Base-by-base conservation (phyloP, 495 filamentous ascomycete species). In the Penicillium arizonense region DNA sequence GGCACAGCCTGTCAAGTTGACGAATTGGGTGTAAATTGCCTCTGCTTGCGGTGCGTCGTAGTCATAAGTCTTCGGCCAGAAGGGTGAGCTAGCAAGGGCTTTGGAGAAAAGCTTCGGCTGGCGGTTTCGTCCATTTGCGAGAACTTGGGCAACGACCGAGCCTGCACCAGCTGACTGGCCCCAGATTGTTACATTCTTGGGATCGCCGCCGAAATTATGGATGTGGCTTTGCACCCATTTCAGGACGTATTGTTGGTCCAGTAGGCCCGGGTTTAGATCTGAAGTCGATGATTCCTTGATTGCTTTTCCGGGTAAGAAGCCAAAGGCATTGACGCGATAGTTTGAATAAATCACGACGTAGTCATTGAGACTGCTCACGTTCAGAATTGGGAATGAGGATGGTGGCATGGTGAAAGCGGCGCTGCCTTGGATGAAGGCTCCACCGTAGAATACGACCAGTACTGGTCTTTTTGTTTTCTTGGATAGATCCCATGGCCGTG, bases 361-460 rank as follows among this genome's bases (percentile, higher is more conserved):
- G 46, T 84, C 73, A 32, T 77, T 80, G 4, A 62, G 47, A 2
- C 56, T 57, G 16, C 69, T 76, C 11, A 65, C 73, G 55, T 81
- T 80, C 35, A 86, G 66, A 28, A 85, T 68, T 1, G 82, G 83
- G 57, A 81, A 86, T 7, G 70, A 74, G 7, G 78, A 68, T 5
- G 82, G 79, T 1, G 82, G 81, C 11, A 85, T 66, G 4, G 56
- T 65, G 58, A 85, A 78, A 1, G 69, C 75, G 1, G 77, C 81
- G 26, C 68, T 65, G 18, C 82, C 82, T 64, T 83, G 69, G 39
- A 87, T 82, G 62, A 83, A 87, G 0, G 69, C 83, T 1, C 84
- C 84, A 16, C 83, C 83, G 56, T 83, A 84, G 54, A 84, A 86
- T 21, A 75, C 76, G 3, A 84, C 76, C 2, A 85, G 64, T 0